These are phyloP conservation scores for Thelephora aurantiotincta DNA, from an alignment of 768 basidiomycete genomes.

Conservation along the genomic window DNA sequence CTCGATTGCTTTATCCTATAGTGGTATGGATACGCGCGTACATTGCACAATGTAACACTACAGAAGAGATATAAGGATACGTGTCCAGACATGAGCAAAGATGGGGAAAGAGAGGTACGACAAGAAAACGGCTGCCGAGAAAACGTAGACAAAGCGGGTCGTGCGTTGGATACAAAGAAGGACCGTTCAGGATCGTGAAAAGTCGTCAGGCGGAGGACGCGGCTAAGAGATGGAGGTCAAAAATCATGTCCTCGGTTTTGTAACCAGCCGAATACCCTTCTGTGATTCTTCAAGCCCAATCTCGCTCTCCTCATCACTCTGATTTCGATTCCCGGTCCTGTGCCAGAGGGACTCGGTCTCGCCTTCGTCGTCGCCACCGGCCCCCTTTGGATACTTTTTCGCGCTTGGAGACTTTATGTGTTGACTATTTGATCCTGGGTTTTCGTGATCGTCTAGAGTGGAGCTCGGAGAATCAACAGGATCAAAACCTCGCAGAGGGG, in stretches of 20 bases:
- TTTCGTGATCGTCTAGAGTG: slow-evolving; percentile 5
- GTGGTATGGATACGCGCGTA: no score
- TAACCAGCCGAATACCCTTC: background rate
- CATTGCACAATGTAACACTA: no score
- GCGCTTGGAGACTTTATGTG: slow-evolving; percentile 5
- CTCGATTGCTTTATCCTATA: no score
- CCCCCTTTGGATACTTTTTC: slow-evolving; percentile 13
- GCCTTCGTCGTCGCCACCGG: slow-evolving; percentile 13
- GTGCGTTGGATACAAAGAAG: no score
- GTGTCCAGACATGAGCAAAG: no score
- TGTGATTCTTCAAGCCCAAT: background rate
- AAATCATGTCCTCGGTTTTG: background rate
- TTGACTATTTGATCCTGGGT: background rate
- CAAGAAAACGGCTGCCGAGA: no score
- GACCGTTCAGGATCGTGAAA: no score
- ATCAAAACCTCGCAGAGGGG: slow-evolving; percentile 7
- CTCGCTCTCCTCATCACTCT: slow-evolving; percentile 5
- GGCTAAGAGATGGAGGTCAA: background rate
- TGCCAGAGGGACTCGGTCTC: slow-evolving; percentile 16
- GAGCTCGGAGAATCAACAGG: slow-evolving; percentile 3
- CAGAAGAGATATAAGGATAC: no score
- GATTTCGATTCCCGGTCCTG: slow-evolving; percentile 8
- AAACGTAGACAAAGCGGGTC: no score
- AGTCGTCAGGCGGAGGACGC: no score
- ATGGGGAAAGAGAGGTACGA: no score